phyloP scores from a whole-genome alignment of 2,329 filamentous ascomycete species.

The Colletotrichum abscissum region DNA sequence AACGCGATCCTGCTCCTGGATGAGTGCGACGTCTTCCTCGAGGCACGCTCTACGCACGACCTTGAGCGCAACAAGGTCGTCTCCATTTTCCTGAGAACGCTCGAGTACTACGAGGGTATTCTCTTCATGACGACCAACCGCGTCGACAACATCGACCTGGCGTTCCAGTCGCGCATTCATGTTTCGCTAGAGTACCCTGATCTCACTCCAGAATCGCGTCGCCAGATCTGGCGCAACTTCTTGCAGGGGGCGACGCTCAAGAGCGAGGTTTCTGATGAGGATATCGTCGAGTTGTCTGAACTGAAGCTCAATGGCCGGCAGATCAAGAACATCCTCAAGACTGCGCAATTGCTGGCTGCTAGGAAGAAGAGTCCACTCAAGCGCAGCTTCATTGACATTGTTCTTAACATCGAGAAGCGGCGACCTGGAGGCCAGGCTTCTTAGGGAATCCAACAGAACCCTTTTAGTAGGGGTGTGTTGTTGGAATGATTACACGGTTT shows the following conservation, averaged over 20 bases:
- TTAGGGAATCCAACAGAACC: background rate
- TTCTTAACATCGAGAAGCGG: conserved; percentile 30
- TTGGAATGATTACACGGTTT: background rate
- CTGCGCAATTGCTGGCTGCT: conserved; percentile 59
- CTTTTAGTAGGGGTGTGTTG: background rate
- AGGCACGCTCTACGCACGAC: conserved; percentile 48
- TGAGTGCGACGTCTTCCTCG: conserved; percentile 57
- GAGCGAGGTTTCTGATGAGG: conserved; percentile 41
- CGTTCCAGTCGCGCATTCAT: conserved; percentile 61
- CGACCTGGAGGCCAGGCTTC: conserved; percentile 3
- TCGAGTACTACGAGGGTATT: conserved; percentile 61
- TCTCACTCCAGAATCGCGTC: conserved; percentile 49
- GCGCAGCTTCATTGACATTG: conserved; percentile 33
- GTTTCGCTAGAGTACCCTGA: conserved; percentile 59
- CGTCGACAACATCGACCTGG: conserved; percentile 55
- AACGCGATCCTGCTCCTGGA: conserved; percentile 53
- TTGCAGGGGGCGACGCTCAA: conserved; percentile 44
- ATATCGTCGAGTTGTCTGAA: conserved; percentile 48
- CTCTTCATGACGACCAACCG: conserved; percentile 63
- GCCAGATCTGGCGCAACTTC: conserved; percentile 54
- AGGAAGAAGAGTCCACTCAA: conserved; percentile 40
- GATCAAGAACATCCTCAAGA: conserved; percentile 60
- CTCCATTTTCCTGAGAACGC: conserved; percentile 53
- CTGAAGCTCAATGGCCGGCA: conserved; percentile 58
- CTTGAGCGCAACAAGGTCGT: conserved; percentile 48